Evolutionary conservation across 805 yeast species (phyloP), one percentile per base, ranked within the genome.

Genomic region (Kodamaea kaohsiungensis): DNA sequence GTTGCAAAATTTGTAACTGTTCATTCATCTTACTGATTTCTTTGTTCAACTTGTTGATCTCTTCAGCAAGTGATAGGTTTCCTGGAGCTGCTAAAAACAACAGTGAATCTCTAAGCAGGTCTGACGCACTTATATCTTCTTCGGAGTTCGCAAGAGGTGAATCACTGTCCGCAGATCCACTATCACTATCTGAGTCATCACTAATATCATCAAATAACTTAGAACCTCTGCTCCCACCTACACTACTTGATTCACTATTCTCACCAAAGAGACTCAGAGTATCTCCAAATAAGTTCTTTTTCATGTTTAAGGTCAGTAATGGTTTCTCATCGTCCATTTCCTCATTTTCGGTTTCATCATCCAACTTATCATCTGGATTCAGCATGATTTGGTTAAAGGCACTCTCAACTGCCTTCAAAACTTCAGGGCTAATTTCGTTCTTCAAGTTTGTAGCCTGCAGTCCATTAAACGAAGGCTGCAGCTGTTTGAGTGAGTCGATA

Each of bases 1-100:
- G 87, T 12, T 80, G 82, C 40, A 93, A 68, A 19, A 92, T 82
- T 3, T 76, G 75, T 42, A 83, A 71, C 65, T 92, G 96, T 54
- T 82, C 81, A 38, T 78, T 75, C 22, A 89, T 69, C 50, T 77
- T 79, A 22, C 78, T 83, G 6, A 90, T 82, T 12, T 86, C 89
- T 1, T 73, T 66, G 1, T 80, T 73, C 13, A 91, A 66, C n/a
- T 75, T 78, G 2, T 73, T 73, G 45, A 92, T 89, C 53, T 87
- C 89, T 53, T 86, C 89, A 1, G 86, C 78, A 6, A 88, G 70
- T 51, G 85, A 81, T 48, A 86, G 68, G 47, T 84, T 84, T 7
- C 90, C 90, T 0, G 92, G 91, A 0, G 88, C 87, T 0, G 89
- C 88, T 13, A 83, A 65, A 52, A 73, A 78, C 45, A 82, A 66